These are phyloP conservation scores for Botrytis sinoallii DNA, from an alignment of 2,329 filamentous ascomycete species.

Conservation along the genomic window DNA sequence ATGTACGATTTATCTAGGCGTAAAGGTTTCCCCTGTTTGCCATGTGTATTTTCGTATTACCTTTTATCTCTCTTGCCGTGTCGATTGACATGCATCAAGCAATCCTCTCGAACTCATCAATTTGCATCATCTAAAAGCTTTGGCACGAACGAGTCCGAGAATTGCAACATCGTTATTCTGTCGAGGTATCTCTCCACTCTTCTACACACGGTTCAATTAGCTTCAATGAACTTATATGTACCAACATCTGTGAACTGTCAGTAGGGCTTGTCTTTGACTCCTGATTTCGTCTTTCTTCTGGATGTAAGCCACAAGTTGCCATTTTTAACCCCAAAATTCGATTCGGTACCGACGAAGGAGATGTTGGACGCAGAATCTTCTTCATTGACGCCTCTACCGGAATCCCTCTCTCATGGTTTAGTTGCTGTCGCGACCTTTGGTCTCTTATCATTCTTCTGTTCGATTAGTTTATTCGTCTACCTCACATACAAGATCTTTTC, in stretches of 20 bases:
- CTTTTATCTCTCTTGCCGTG: background rate
- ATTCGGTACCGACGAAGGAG: background rate
- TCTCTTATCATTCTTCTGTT: slow-evolving; percentile 47
- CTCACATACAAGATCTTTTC: slow-evolving; percentile 41
- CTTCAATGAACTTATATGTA: slow-evolving; percentile 8
- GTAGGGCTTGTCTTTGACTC: background rate
- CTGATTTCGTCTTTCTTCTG: background rate
- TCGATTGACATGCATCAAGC: background rate
- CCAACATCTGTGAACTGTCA: background rate
- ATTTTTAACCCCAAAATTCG: background rate
- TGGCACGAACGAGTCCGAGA: background rate
- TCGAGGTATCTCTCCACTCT: slow-evolving; percentile 9
- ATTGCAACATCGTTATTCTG: background rate
- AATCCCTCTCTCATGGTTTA: slow-evolving; percentile 40
- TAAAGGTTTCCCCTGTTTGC: background rate
- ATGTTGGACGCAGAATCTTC: slow-evolving; percentile 25
- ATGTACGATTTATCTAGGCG: background rate
- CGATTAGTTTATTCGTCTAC: slow-evolving; percentile 42
- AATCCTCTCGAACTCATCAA: background rate
- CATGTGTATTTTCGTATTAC: slow-evolving; percentile 4
- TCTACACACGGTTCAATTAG: background rate
- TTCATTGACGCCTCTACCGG: slow-evolving; percentile 33
- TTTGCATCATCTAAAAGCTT: background rate
- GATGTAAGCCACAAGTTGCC: background rate
- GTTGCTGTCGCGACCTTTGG: slow-evolving; percentile 46